Percentiles rank a stretch among this genome's conserved stretches.
phyloP scores from a whole-genome alignment of 371 early-diverging fungal genomes.

The Mucor saturninus region DNA sequence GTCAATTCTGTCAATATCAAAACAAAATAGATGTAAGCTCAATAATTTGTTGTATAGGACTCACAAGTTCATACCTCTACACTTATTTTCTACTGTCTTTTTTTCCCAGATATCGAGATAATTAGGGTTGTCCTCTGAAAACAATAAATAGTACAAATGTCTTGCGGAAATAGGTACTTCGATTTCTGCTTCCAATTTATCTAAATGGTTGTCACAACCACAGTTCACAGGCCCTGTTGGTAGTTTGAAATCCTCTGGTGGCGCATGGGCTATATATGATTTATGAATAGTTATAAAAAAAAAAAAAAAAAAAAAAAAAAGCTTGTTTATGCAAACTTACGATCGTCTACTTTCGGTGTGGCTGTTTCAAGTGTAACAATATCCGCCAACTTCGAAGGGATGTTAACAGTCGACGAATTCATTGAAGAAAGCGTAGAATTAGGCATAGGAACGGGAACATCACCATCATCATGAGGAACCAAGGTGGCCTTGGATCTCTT shows the following conservation, averaged over 20 bases:
- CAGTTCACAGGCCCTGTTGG: constrained; percentile 62
- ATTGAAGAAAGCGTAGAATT: constrained; percentile 2
- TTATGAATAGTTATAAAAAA: not conserved
- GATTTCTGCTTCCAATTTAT: constrained; percentile 63
- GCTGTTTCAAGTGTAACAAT: constrained; percentile 3
- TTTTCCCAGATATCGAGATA: constrained; percentile 50
- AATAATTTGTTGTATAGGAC: not conserved
- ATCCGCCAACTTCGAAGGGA: constrained; percentile 12
- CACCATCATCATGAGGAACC: not conserved
- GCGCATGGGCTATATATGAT: constrained; percentile 26
- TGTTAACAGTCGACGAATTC: constrained; percentile 8
- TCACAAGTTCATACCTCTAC: constrained; percentile 35
- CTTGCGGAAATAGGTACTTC: constrained; percentile 66
- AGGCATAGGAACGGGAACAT: constrained; percentile 2
- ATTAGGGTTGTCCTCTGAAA: constrained; percentile 39
- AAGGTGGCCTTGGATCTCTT: constrained; percentile 20
- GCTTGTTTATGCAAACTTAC: constrained; percentile 4
- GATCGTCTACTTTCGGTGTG: not conserved
- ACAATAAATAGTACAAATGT: constrained; percentile 62
- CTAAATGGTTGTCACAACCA: constrained; percentile 71
- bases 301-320: not conserved
- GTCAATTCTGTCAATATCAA: constrained; percentile 32
- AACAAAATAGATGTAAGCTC: not conserved
- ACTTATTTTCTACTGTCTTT: constrained; percentile 50
- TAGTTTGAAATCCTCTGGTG: constrained; percentile 45